These are phyloP conservation scores for Rehmannia glutinosa DNA, from an alignment of 257 asterid species.

Conservation along the genomic window DNA sequence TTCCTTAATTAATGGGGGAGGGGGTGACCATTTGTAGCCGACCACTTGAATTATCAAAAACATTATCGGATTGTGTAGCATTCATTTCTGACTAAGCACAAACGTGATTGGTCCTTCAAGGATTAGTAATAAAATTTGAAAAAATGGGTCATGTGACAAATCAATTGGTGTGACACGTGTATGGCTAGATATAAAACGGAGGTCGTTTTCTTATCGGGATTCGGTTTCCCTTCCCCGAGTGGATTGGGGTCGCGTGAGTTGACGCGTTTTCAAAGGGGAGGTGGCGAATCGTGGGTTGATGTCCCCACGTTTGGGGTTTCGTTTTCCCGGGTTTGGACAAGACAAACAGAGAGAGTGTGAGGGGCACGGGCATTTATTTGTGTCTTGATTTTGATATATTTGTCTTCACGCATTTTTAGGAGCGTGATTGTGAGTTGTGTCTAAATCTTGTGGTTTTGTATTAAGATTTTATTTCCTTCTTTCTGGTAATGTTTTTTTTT, in stretches of 20 bases:
- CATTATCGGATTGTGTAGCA: constrained; percentile 23
- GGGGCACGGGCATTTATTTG: neutral
- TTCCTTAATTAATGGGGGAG: too few species aligned
- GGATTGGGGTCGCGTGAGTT: constrained; percentile 2
- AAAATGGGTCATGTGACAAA: neutral
- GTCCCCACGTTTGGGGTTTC: neutral
- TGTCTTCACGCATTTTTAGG: constrained; percentile 8
- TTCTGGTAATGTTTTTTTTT: too few species aligned
- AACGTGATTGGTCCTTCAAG: constrained; percentile 10
- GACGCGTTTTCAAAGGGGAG: neutral
- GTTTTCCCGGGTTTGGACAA: too few species aligned
- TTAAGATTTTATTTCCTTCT: too few species aligned
- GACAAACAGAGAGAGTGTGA: too few species aligned
- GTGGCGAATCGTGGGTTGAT: constrained; percentile 12
- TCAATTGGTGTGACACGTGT: constrained; percentile 19
- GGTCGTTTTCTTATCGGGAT: constrained; percentile 21
- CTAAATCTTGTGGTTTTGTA: too few species aligned
- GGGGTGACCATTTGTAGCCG: too few species aligned
- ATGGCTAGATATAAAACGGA: constrained; percentile 17
- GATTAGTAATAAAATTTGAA: constrained; percentile 13
- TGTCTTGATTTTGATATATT: neutral
- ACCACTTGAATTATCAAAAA: constrained; percentile 18
- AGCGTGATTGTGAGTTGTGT: neutral
- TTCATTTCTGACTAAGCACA: constrained; percentile 17
- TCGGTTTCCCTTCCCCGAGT: neutral